phyloP scores from a whole-genome alignment of 495 filamentous ascomycete genomes.

The Podospora australis region DNA sequence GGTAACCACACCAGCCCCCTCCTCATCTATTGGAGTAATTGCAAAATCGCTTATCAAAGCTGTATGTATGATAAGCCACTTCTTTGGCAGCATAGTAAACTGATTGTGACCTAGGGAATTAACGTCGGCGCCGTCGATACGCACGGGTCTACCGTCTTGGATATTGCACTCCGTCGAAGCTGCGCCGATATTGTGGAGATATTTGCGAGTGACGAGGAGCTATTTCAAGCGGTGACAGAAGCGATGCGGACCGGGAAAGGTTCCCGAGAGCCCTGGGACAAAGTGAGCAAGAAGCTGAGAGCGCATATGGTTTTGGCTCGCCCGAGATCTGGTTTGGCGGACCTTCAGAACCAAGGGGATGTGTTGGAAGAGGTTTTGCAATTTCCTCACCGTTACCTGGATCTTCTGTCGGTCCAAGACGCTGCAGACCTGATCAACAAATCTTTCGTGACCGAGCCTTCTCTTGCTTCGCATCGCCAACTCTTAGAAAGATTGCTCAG shows the following conservation, averaged over 20 bases:
- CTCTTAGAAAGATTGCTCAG: not conserved
- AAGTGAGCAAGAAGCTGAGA: not conserved
- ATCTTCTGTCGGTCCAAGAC: not conserved
- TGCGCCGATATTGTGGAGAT: conserved; percentile 2
- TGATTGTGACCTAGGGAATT: too few relatives aligned
- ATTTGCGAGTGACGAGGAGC: conserved; percentile 8
- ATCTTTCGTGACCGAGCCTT: not conserved
- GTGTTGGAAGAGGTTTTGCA: not conserved
- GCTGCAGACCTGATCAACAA: not conserved
- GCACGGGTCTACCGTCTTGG: not conserved
- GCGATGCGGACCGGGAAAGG: not conserved
- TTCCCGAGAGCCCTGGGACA: not conserved
- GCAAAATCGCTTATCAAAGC: not conserved
- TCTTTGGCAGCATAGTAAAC: too few relatives aligned
- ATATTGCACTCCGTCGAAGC: conserved; percentile 5
- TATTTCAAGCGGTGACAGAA: not conserved
- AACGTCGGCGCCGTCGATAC: too few relatives aligned
- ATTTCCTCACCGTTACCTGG: not conserved
- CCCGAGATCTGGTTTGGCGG: not conserved
- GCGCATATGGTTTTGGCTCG: not conserved
- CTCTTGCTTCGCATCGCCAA: not conserved
- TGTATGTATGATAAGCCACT: too few relatives aligned
- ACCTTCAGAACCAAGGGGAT: not conserved
- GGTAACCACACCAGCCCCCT: too few relatives aligned
- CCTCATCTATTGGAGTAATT: not conserved